A percentile compares a stretch with the other conserved stretches of the same genome.
These are phyloP conservation scores for Trichoderma erinaceum DNA, from an alignment of 495 filamentous ascomycete genomes.

Conservation along the genomic window DNA sequence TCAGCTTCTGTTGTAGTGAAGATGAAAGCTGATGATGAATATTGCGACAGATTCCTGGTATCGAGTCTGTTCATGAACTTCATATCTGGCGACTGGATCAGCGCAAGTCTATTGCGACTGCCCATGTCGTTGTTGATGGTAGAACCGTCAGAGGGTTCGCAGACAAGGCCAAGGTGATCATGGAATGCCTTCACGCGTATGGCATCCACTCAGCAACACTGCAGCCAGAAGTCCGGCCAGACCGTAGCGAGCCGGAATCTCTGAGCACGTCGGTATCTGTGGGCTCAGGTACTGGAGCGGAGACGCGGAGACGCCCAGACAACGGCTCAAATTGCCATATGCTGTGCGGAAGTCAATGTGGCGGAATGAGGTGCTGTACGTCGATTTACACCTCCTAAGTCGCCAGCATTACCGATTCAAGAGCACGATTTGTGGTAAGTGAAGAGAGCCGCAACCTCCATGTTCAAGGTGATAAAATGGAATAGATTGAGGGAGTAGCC, in stretches of 20 bases:
- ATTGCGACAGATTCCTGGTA: slow-evolving; percentile 55
- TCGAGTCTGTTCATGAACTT: slow-evolving; percentile 79
- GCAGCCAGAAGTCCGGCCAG: slow-evolving; percentile 61
- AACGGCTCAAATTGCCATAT: neutral
- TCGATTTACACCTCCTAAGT: neutral
- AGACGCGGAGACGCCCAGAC: neutral
- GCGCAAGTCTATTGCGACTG: slow-evolving; percentile 78
- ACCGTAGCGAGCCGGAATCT: neutral
- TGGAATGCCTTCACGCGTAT: slow-evolving; percentile 82
- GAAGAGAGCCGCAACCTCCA: neutral
- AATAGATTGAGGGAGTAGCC: neutral
- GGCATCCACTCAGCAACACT: slow-evolving; percentile 90
- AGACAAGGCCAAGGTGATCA: slow-evolving; percentile 65
- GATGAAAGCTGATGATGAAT: neutral
- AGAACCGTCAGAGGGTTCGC: slow-evolving; percentile 61
- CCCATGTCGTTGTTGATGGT: slow-evolving; percentile 74
- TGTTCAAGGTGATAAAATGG: neutral
- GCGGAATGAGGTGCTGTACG: neutral
- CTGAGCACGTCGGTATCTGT: neutral
- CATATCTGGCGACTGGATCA: slow-evolving; percentile 93
- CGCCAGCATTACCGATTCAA: neutral
- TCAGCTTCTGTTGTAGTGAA: neutral
- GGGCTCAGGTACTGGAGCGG: neutral
- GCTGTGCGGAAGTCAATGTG: neutral
- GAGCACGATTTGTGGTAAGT: neutral